Evolutionary conservation across 805 yeast genomes (phyloP).

Genomic region (Cyberlindnera subsufficiens): DNA sequence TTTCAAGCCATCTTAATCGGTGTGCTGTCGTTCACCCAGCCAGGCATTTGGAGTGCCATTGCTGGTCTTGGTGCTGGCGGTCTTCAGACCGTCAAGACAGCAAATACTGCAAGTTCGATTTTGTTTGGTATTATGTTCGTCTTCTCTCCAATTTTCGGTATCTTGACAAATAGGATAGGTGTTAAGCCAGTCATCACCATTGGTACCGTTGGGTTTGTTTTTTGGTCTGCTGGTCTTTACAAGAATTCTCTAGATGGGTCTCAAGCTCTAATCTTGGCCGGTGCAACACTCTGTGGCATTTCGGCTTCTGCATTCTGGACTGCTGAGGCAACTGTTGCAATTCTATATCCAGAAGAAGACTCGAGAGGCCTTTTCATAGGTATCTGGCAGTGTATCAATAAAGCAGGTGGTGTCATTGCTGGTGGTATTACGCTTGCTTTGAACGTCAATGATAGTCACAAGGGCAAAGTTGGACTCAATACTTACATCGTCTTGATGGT

Average conservation of each 20-base stretch:
- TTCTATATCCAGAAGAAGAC: slow-evolving; percentile 19
- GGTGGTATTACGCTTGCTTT: slow-evolving; percentile 20
- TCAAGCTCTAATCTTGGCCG: slow-evolving; percentile 21
- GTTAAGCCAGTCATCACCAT: slow-evolving; percentile 13
- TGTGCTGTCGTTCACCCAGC: slow-evolving; percentile 20
- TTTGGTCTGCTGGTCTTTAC: slow-evolving; percentile 24
- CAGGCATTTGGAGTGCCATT: slow-evolving; percentile 21
- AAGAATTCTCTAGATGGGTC: slow-evolving; percentile 22
- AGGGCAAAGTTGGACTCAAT: slow-evolving; percentile 21
- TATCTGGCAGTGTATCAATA: slow-evolving; percentile 23
- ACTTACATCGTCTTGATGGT: slow-evolving; percentile 22
- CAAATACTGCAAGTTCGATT: slow-evolving; percentile 15
- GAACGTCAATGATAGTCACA: slow-evolving; percentile 9
- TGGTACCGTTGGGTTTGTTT: slow-evolving; percentile 22
- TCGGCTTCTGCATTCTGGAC: slow-evolving; percentile 24
- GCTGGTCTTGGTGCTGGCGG: slow-evolving; percentile 24
- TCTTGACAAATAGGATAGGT: slow-evolving; percentile 21
- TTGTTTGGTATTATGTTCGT: slow-evolving; percentile 20
- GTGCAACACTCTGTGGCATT: slow-evolving; percentile 22
- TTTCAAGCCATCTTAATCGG: slow-evolving; percentile 18
- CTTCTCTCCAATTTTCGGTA: slow-evolving; percentile 17
- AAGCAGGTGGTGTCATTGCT: slow-evolving; percentile 23
- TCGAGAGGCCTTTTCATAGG: slow-evolving; percentile 24
- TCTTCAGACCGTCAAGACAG: slow-evolving; percentile 11
- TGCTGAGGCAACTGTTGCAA: slow-evolving; percentile 24